These are phyloP conservation scores for Starmerella tilneyi DNA, from an alignment of 805 yeast genomes.

Conservation along the genomic window DNA sequence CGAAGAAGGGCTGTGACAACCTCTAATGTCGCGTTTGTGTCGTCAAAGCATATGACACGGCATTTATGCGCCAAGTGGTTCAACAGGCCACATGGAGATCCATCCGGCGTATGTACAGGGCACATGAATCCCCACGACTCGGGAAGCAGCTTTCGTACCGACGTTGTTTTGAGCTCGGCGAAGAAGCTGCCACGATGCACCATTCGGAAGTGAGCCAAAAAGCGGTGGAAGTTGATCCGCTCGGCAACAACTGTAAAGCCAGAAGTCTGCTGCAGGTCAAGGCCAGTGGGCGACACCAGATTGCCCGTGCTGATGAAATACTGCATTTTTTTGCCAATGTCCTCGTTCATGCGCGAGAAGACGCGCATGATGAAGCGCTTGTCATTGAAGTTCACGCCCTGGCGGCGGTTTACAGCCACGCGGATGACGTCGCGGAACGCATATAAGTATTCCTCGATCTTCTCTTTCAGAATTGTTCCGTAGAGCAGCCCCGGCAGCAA, in stretches of 20 bases:
- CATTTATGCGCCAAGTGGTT: slow-evolving; percentile 96
- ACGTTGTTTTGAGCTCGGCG: slow-evolving; percentile 93
- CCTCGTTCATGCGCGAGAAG: slow-evolving; percentile 71
- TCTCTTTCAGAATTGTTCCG: slow-evolving; percentile 94
- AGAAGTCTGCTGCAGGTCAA: slow-evolving; percentile 93
- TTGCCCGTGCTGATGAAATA: slow-evolving; percentile 96
- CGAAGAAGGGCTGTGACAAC: slow-evolving; percentile 45
- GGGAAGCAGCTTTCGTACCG: slow-evolving; percentile 90
- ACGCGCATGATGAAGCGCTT: slow-evolving; percentile 73
- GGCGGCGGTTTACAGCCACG: slow-evolving; percentile 68
- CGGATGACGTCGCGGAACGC: slow-evolving; percentile 62
- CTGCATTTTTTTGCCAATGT: slow-evolving; percentile 88
- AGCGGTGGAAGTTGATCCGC: slow-evolving; percentile 92
- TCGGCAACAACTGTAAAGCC: slow-evolving; percentile 99
- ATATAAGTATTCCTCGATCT: slow-evolving; percentile 83
- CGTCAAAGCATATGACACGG: slow-evolving; percentile 55
- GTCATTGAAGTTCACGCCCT: slow-evolving; percentile 71
- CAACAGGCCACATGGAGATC: slow-evolving; percentile 96
- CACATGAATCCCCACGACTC: slow-evolving; percentile 99
- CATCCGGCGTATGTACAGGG: slow-evolving; percentile 99
- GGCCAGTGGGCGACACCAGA: slow-evolving; percentile 90
- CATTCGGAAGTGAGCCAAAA: slow-evolving; percentile 98
- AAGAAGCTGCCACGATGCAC: slow-evolving; percentile 99
- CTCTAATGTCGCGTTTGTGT: slow-evolving; percentile 10
- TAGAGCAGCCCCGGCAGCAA: slow-evolving; percentile 89